Evolutionary conservation across 2,329 filamentous ascomycete species (phyloP).

Genomic region (Colletotrichum eleusines): DNA sequence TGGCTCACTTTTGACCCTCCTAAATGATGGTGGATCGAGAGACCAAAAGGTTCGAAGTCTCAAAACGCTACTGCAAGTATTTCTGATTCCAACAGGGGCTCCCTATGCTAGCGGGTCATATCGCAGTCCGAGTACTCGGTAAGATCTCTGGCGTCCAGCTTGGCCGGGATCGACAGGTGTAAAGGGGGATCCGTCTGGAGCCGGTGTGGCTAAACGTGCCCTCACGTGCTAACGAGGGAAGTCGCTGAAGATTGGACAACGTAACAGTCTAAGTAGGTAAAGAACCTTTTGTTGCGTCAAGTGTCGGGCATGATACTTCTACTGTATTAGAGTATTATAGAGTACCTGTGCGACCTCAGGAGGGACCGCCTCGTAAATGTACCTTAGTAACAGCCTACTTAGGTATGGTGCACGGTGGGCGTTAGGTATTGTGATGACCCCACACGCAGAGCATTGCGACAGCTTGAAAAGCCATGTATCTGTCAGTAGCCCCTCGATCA

Average conservation of each 20-base stretch:
- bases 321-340: too few relatives aligned
- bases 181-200: neutral
- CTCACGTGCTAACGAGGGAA: constrained; percentile 14
- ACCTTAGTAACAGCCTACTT: too few relatives aligned
- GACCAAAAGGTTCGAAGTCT: neutral
- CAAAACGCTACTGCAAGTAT: neutral
- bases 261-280: neutral
- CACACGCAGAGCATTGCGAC: constrained; percentile 33
- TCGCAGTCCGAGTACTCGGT: too few relatives aligned
- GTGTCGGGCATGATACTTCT: too few relatives aligned
- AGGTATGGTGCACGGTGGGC: neutral
- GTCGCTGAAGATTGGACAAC: constrained; percentile 20
- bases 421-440: constrained; percentile 23
- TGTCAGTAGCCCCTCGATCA: neutral
- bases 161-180: neutral
- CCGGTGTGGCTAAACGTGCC: neutral
- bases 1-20: neutral
- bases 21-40: neutral
- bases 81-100: neutral
- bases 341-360: too few relatives aligned
- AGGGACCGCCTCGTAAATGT: too few relatives aligned
- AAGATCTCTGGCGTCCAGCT: neutral
- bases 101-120: neutral
- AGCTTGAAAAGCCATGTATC: constrained; percentile 18
- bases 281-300: too few relatives aligned